Conservation (phyloP, 331 rosid species). For the Pyrus hybrid region DNA sequence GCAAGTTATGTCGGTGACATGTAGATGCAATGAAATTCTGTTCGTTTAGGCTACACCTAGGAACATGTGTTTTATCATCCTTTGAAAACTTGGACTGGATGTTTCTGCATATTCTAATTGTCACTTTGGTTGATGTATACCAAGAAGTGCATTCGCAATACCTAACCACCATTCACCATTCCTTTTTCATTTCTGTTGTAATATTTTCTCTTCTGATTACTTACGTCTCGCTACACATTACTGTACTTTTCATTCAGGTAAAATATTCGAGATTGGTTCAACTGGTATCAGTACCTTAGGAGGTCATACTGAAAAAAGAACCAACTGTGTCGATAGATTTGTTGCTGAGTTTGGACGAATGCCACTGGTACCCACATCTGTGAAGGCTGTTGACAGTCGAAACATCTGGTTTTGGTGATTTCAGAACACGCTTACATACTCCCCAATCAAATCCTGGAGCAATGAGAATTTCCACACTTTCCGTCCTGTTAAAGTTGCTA, state of each 20-base stretch:
- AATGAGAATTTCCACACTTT: slow-evolving; percentile 11
- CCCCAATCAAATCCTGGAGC: slow-evolving; percentile 11
- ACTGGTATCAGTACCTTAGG: slow-evolving; percentile 97
- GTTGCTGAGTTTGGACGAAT: slow-evolving; percentile 53
- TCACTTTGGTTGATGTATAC: neutral
- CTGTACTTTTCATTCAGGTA: slow-evolving; percentile 38
- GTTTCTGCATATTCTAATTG: neutral
- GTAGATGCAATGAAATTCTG: no score
- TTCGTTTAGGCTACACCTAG: no score
- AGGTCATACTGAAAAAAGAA: slow-evolving; percentile 76
- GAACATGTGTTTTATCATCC: no score
- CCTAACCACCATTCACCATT: neutral
- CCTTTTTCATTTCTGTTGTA: neutral
- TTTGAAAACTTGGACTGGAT: neutral
- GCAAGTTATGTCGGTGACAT: no score
- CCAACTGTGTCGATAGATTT: slow-evolving; percentile 65
- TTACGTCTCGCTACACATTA: neutral
- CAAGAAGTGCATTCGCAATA: neutral
- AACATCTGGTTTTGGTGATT: slow-evolving; percentile 81
- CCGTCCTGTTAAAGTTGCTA: neutral
- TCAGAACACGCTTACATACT: neutral
- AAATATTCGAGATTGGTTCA: slow-evolving; percentile 89
- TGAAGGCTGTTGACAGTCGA: slow-evolving; percentile 89
- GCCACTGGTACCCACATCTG: slow-evolving; percentile 72
- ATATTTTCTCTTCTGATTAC: no score